Base-by-base conservation (phyloP, 768 basidiomycete genomes). In the Suillus occidentalis region DNA sequence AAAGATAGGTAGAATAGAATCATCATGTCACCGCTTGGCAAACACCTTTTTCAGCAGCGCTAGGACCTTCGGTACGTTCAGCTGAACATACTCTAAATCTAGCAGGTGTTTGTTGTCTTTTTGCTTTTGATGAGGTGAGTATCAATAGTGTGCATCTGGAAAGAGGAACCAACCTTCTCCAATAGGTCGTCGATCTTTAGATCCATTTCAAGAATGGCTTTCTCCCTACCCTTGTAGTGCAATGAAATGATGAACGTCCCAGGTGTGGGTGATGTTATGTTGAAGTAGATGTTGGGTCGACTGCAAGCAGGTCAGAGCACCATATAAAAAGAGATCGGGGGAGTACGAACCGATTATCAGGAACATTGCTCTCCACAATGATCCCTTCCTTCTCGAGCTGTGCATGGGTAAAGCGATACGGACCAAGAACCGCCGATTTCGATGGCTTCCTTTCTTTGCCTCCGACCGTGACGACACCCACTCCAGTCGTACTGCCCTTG, bases 191-290 rank as follows among this genome's bases (percentile, higher is more conserved):
- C 97, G 71, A 99, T 97, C 82, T 98, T 98, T 62, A 99, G 85
- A 79, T 97, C 95, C 97, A 99, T 99, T 84, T 99, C 97, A 43
- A 99, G 85, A 71, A 99, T 99, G 20, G 97, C 97, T 81, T 98
- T 98, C 73, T 99, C 97, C 22, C 97, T 87, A 49, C 97, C 97
- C 78, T 97, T 98, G 82, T 99, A 99, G 77, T 99, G 97, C 61
- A 99, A 82, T 4, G 97, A 97, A 68, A 99, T 99, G 76, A 99
- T 96, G 78, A 98, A 99, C 10, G 97, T 97, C 56, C 97, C 97
- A 0, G 97, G 97, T 9, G 94, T 93, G 2, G 97, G 97, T 40
- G 96, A 98, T 34, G 93, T 96, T 76, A 99, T 95, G 73, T 96
- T 98, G 87, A 99, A 99, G 81, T 96, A 99, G 70, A 99, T 98